These are phyloP conservation scores for Coccomyxa sp. DNA, from an alignment of 139 green algal genomes.

Conservation along the genomic window DNA sequence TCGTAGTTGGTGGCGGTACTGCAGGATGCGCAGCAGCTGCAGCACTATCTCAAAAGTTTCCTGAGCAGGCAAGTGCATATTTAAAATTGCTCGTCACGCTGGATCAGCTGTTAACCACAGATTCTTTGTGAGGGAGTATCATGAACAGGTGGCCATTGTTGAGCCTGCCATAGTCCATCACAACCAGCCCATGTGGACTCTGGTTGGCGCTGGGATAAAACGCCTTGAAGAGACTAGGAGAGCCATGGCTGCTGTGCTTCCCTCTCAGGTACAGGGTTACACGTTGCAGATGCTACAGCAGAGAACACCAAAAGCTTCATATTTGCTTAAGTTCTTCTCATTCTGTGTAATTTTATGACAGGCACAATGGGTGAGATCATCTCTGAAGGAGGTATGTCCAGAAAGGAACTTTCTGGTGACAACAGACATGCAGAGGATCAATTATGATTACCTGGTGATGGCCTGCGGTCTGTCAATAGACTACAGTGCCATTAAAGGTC, in stretches of 20 bases:
- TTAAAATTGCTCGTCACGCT: background rate
- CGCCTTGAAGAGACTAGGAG: background rate
- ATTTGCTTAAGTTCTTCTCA: background rate
- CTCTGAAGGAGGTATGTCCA: background rate
- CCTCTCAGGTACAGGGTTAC: background rate
- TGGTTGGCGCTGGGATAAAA: background rate
- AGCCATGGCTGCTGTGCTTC: background rate
- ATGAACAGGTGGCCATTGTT: background rate
- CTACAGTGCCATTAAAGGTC: background rate
- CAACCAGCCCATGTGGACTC: background rate
- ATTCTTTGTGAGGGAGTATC: background rate
- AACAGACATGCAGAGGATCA: background rate
- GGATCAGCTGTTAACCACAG: background rate
- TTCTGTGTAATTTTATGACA: background rate
- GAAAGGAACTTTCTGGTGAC: background rate
- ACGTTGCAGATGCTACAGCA: background rate
- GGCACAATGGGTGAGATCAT: slow-evolving; percentile 1
- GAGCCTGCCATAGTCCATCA: background rate
- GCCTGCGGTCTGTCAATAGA: slow-evolving; percentile 1
- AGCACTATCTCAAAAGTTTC: background rate
- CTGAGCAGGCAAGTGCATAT: background rate
- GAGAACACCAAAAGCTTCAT: background rate
- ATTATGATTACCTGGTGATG: slow-evolving; percentile 1
- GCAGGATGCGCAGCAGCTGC: background rate
- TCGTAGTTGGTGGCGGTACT: background rate